These are phyloP conservation scores for Pythium dissotocum DNA, from an alignment of 352 stramenopile genomes.

Conservation along the genomic window DNA sequence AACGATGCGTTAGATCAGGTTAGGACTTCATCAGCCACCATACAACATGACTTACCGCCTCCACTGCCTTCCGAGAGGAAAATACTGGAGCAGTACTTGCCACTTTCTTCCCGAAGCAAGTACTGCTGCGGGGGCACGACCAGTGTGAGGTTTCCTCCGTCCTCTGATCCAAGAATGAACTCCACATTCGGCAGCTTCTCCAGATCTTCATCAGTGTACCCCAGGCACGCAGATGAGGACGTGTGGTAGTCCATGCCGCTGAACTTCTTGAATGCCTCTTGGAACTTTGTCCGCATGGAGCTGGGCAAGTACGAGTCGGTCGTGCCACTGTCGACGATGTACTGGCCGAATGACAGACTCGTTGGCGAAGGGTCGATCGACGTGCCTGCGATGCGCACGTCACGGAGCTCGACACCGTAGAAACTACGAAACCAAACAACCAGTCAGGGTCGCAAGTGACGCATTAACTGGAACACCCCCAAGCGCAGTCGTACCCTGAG, in stretches of 20 bases:
- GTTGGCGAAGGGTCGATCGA: conserved; percentile 52
- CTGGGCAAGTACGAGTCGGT: conserved; percentile 81
- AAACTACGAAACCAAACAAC: conserved; percentile 38
- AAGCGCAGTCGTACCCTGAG: conserved; percentile 24
- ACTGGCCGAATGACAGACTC: conserved; percentile 52
- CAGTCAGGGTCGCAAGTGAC: background rate
- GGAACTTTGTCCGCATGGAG: conserved; percentile 53
- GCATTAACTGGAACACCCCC: background rate
- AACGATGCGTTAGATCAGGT: background rate
- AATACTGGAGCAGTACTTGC: conserved; percentile 61
- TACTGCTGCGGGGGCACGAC: conserved; percentile 69
- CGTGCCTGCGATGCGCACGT: conserved; percentile 62
- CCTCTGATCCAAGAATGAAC: conserved; percentile 59
- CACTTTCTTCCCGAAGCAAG: conserved; percentile 42
- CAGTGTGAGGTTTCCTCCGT: conserved; percentile 60
- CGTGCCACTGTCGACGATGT: conserved; percentile 85
- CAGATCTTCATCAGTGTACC: conserved; percentile 56
- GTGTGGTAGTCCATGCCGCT: conserved; percentile 52
- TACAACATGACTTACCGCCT: conserved; percentile 39
- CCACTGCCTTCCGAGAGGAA: conserved; percentile 69
- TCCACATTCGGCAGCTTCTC: conserved; percentile 63
- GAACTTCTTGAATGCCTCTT: conserved; percentile 51
- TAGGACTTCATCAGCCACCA: too few relatives aligned
- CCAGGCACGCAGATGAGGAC: conserved; percentile 41
- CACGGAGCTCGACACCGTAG: conserved; percentile 67